Percentiles rank a stretch among this genome's conserved stretches.
phyloP scores from a whole-genome alignment of 2,329 filamentous ascomycete species.

The Domatiomyces catenatus region DNA sequence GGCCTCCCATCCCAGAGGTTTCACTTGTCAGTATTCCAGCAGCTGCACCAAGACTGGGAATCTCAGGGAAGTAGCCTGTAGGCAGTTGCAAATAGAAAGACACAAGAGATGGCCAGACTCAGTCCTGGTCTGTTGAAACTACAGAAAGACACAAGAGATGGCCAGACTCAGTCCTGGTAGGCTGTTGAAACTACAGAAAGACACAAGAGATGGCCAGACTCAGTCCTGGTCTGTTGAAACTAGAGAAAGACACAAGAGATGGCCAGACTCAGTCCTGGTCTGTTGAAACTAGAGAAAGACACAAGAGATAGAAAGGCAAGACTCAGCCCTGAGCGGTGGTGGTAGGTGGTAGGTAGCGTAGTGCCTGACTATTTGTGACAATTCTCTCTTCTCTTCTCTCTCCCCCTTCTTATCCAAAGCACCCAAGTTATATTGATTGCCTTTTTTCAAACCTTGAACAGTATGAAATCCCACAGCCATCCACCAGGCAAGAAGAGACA shows the following conservation, averaged over 20 bases:
- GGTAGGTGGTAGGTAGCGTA: too few relatives aligned
- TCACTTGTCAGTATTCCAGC: conserved; percentile 17
- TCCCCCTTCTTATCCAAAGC: too few relatives aligned
- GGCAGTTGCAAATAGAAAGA: neutral
- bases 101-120: neutral
- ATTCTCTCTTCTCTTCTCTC: too few relatives aligned
- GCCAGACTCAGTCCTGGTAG: neutral
- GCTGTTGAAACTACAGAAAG: neutral
- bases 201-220: neutral
- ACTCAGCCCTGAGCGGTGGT: too few relatives aligned
- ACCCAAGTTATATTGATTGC: too few relatives aligned
- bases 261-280: too few relatives aligned
- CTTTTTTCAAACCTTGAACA: too few relatives aligned
- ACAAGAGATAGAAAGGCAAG: neutral
- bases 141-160: neutral
- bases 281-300: too few relatives aligned
- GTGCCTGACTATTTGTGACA: too few relatives aligned
- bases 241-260: neutral
- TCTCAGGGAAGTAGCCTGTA: conserved; percentile 3
- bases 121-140: too few relatives aligned
- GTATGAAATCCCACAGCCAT: conserved; percentile 16
- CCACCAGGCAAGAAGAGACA: conserved; percentile 18
- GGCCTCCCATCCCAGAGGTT: conserved; percentile 24
- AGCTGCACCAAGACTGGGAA: conserved; percentile 13
- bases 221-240: too few relatives aligned